Conservation (phyloP, 352 stramenopile species). For the Blastocystis sp. region DNA sequence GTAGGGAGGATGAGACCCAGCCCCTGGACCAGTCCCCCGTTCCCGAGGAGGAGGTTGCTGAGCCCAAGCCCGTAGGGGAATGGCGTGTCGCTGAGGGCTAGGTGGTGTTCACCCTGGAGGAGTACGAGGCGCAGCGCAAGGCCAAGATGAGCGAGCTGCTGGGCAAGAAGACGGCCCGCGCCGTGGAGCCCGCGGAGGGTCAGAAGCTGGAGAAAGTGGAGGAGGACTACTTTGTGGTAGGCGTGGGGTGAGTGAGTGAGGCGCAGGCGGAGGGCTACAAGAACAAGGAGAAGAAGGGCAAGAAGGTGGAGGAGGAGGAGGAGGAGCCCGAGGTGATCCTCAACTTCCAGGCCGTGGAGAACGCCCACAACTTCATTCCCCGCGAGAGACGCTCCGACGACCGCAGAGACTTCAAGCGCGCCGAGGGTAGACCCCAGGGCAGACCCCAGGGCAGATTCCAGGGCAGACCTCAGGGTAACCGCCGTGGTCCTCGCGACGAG, state of each 20-base stretch:
- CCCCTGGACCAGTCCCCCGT: constrained; percentile 2
- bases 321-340: constrained; percentile 33
- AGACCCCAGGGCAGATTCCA: background rate
- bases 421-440: background rate
- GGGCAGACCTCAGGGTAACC: background rate
- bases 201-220: constrained; percentile 34
- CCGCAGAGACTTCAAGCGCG: background rate
- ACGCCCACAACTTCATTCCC: background rate
- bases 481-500: background rate
- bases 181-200: constrained; percentile 10
- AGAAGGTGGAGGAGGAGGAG: constrained; percentile 23
- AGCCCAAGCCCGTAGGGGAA: background rate
- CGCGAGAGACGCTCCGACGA: background rate
- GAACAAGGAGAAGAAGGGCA: constrained; percentile 33
- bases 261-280: constrained; percentile 40
- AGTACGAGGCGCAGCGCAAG: constrained; percentile 50
- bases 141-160: constrained; percentile 19
- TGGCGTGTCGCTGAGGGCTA: background rate
- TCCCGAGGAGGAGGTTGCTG: background rate
- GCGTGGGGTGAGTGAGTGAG: background rate
- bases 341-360: constrained; percentile 54
- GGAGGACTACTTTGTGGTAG: constrained; percentile 45
- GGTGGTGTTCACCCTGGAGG: background rate
- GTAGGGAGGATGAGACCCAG: constrained; percentile 37
- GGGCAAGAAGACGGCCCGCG: constrained; percentile 8